phyloP scores from a whole-genome alignment of 169 alveolate genomes.

The Plasmodium sp. region DNA sequence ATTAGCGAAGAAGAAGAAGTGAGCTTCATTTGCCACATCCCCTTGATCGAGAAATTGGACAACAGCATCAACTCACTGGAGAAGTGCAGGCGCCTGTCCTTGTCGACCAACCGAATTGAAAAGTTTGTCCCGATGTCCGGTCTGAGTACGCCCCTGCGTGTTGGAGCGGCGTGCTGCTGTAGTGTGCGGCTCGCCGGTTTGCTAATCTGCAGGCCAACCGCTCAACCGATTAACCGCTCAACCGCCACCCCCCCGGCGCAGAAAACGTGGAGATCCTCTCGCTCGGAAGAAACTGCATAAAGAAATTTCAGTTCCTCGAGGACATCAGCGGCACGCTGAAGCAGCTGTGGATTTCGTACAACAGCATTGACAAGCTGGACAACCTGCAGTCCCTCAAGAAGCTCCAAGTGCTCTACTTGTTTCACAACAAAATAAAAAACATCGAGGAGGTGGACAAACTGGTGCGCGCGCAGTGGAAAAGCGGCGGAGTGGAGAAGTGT shows the following conservation, averaged over 20 bases:
- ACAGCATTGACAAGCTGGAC: constrained; percentile 48
- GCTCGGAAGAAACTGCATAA: constrained; percentile 53
- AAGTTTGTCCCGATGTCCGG: constrained; percentile 56
- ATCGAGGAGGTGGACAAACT: constrained; percentile 52
- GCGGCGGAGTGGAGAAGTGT: too few relatives aligned
- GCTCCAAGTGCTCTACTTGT: constrained; percentile 46
- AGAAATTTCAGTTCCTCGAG: constrained; percentile 37
- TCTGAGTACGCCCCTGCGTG: not conserved
- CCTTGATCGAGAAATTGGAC: constrained; percentile 36
- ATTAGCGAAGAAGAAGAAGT: constrained; percentile 62
- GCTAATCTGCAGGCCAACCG: not conserved
- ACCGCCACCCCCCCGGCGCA: not conserved
- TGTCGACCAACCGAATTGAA: constrained; percentile 51
- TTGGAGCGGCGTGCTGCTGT: not conserved
- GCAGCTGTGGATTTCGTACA: constrained; percentile 54
- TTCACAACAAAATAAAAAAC: constrained; percentile 50
- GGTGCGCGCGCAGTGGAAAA: not conserved
- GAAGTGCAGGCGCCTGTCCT: constrained; percentile 55
- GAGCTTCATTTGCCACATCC: constrained; percentile 52
- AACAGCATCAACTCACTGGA: constrained; percentile 36
- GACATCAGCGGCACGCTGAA: constrained; percentile 55
- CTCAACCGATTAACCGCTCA: not conserved
- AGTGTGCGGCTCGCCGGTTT: not conserved
- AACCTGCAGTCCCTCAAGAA: constrained; percentile 48
- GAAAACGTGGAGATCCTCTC: constrained; percentile 52